Evolutionary conservation across 768 basidiomycete genomes (phyloP).

Genomic region (Leucocoprinus birnbaumii): DNA sequence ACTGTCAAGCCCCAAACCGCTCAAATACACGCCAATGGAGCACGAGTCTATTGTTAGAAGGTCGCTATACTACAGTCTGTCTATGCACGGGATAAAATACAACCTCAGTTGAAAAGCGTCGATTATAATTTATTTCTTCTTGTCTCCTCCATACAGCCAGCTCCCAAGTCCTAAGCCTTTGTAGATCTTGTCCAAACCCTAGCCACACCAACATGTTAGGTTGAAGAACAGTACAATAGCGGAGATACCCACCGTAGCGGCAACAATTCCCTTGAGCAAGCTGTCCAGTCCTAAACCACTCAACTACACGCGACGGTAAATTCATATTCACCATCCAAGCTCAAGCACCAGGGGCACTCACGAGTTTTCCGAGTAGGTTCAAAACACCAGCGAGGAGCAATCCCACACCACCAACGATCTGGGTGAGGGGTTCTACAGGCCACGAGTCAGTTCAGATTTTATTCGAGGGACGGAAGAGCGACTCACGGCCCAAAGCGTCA

Average conservation of each 20-base stretch:
- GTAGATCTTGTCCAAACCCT: slow-evolving; percentile 34
- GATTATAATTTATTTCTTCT: neutral
- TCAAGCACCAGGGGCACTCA: neutral
- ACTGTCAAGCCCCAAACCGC: too few species aligned
- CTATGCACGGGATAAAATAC: too few species aligned
- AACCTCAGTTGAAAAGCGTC: too few species aligned
- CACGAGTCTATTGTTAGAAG: too few species aligned
- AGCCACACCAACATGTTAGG: neutral
- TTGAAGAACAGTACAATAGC: too few species aligned
- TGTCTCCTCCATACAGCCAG: slow-evolving; percentile 20
- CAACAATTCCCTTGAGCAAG: slow-evolving; percentile 28
- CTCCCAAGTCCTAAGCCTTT: slow-evolving; percentile 29
- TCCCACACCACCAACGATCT: slow-evolving; percentile 35
- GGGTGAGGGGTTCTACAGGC: slow-evolving; percentile 29
- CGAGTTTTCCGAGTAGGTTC: slow-evolving; percentile 30
- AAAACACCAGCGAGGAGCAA: slow-evolving; percentile 32
- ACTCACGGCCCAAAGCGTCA: slow-evolving; percentile 29
- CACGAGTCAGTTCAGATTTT: neutral
- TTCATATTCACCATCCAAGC: neutral
- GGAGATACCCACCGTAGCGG: slow-evolving; percentile 21
- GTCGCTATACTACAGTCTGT: too few species aligned
- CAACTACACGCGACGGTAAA: slow-evolving; percentile 13
- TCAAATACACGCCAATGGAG: too few species aligned
- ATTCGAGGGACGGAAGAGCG: neutral
- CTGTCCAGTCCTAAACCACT: slow-evolving; percentile 30